phyloP scores from a whole-genome alignment of 805 yeast genomes.

The Maudiozyma saulgeensis region DNA sequence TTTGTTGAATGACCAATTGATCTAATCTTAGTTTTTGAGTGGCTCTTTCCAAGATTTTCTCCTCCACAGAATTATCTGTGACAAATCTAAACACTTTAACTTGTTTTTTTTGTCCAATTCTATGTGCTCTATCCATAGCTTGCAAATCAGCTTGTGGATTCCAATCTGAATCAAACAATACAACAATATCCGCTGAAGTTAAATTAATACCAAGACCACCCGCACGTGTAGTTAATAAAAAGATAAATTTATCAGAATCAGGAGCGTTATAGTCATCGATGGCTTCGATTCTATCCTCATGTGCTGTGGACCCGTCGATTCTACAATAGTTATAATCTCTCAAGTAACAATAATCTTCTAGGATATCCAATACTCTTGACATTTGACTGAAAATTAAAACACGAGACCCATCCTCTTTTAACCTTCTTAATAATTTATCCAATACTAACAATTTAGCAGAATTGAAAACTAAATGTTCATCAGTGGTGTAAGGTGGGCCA shows the following conservation, averaged over 20 bases:
- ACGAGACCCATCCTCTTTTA: slow-evolving; percentile 61
- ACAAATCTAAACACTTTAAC: slow-evolving; percentile 70
- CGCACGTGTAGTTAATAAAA: slow-evolving; percentile 72
- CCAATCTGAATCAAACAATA: slow-evolving; percentile 76
- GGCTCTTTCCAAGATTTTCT: slow-evolving; percentile 72
- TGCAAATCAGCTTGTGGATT: slow-evolving; percentile 84
- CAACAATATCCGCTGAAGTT: slow-evolving; percentile 72
- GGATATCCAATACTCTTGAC: slow-evolving; percentile 72
- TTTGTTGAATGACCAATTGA: slow-evolving; percentile 77
- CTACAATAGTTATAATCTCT: slow-evolving; percentile 64
- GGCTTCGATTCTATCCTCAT: slow-evolving; percentile 61
- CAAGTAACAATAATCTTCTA: slow-evolving; percentile 70
- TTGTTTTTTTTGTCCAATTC: slow-evolving; percentile 81
- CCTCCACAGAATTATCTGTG: slow-evolving; percentile 78
- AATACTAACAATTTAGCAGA: slow-evolving; percentile 63
- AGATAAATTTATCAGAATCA: slow-evolving; percentile 60
- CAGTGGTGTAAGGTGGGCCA: slow-evolving; percentile 81
- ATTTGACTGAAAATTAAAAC: slow-evolving; percentile 75
- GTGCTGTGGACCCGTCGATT: slow-evolving; percentile 79
- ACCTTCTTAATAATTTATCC: slow-evolving; percentile 54
- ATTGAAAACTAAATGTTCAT: slow-evolving; percentile 69
- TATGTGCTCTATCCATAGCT: slow-evolving; percentile 84
- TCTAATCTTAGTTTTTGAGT: slow-evolving; percentile 71
- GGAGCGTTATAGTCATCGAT: slow-evolving; percentile 78
- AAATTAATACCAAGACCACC: slow-evolving; percentile 84